These are phyloP conservation scores for Sphagnum contortum DNA, from an alignment of 225 moss, liverwort and hornwort genomes.

Conservation along the genomic window DNA sequence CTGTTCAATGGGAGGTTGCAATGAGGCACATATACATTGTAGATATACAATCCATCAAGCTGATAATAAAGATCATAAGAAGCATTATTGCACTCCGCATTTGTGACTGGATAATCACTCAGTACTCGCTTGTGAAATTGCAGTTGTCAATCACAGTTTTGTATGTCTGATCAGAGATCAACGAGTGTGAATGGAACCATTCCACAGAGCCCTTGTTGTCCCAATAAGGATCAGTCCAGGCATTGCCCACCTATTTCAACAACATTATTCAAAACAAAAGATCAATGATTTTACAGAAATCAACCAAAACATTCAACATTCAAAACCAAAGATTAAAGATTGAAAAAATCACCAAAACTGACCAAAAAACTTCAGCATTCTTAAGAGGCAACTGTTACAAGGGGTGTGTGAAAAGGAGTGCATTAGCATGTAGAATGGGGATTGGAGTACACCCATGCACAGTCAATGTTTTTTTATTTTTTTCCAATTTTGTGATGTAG, in stretches of 20 bases:
- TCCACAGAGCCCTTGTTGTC: slow-evolving; percentile 43
- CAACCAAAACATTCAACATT: no score
- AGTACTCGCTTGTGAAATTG: slow-evolving; percentile 29
- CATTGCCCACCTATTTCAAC: slow-evolving; percentile 29
- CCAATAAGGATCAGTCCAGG: slow-evolving; percentile 34
- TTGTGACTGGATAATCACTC: slow-evolving; percentile 34
- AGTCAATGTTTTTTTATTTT: no score
- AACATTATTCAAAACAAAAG: no score
- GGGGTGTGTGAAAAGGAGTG: no score
- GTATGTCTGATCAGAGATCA: slow-evolving; percentile 30
- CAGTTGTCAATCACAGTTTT: slow-evolving; percentile 17
- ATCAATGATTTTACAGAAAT: no score
- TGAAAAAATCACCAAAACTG: no score
- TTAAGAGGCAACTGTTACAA: no score
- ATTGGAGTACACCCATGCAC: no score
- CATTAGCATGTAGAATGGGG: no score
- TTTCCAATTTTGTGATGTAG: no score
- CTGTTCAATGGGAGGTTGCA: slow-evolving; percentile 45
- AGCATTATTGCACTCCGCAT: slow-evolving; percentile 23
- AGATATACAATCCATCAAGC: slow-evolving; percentile 29
- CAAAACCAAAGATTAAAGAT: no score
- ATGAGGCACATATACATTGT: slow-evolving; percentile 39
- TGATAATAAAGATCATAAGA: slow-evolving; percentile 17
- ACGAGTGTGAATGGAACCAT: slow-evolving; percentile 36
- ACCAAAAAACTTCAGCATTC: no score